Conservation (phyloP, 805 yeast species). For the Yarrowia sp. region DNA sequence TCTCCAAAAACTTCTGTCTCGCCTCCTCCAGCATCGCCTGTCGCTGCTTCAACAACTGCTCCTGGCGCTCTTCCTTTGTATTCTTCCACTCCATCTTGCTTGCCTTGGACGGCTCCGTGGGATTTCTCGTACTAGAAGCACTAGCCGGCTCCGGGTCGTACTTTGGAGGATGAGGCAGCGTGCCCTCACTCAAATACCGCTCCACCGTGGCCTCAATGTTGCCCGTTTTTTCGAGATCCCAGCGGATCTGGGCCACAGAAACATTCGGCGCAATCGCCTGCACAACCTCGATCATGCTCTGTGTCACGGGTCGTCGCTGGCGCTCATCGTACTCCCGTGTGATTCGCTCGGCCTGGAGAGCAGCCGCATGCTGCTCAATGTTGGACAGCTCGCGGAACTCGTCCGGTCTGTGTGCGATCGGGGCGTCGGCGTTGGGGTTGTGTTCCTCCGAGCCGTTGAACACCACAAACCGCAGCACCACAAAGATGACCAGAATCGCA, state of each 20-base stretch:
- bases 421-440: constrained; percentile 17
- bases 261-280: constrained; percentile 80
- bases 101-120: constrained; percentile 38
- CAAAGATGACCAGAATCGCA: constrained; percentile 42
- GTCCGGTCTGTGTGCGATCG: constrained; percentile 22
- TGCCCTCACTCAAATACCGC: constrained; percentile 65
- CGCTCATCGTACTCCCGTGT: constrained; percentile 22
- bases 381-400: constrained; percentile 32
- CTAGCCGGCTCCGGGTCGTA: constrained; percentile 34
- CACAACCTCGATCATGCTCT: constrained; percentile 80
- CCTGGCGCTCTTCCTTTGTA: constrained; percentile 55
- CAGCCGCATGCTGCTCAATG: constrained; percentile 22
- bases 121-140: constrained; percentile 30
- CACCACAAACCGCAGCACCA: constrained; percentile 42
- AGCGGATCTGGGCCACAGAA: constrained; percentile 70
- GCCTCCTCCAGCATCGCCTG: constrained; percentile 68
- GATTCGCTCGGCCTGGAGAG: constrained; percentile 29
- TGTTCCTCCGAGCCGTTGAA: constrained; percentile 21
- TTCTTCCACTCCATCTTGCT: constrained; percentile 53
- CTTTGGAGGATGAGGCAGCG: constrained; percentile 55
- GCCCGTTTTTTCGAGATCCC: constrained; percentile 69
- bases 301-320: constrained; percentile 28
- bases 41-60: constrained; percentile 57
- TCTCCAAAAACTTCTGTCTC: constrained; percentile 58
- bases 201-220: constrained; percentile 83